These are phyloP conservation scores for Camellia oleifera DNA, from an alignment of 179 eudicot genomes.

Conservation along the genomic window DNA sequence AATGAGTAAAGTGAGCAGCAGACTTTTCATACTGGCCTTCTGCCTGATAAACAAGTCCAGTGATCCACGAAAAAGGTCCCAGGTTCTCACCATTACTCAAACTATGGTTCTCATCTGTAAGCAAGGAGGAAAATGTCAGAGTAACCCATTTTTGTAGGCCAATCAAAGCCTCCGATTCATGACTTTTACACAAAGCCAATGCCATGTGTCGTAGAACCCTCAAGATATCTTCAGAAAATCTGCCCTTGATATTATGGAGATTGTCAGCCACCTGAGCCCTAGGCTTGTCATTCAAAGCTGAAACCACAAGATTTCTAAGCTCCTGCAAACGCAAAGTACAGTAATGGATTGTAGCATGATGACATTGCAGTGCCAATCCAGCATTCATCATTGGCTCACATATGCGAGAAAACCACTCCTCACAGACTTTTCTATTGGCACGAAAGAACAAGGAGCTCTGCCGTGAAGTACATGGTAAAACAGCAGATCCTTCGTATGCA, in stretches of 20 bases:
- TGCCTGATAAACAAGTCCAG: slow-evolving; percentile 89
- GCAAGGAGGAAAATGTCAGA: slow-evolving; percentile 62
- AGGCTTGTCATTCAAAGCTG: slow-evolving; percentile 61
- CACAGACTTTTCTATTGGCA: slow-evolving; percentile 97
- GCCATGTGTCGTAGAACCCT: slow-evolving; percentile 72
- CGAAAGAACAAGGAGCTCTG: slow-evolving; percentile 92
- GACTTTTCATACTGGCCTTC: slow-evolving; percentile 89
- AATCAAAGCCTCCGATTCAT: slow-evolving; percentile 76
- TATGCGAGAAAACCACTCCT: slow-evolving; percentile 99
- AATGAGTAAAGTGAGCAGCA: slow-evolving; percentile 82
- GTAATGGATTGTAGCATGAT: slow-evolving; percentile 84
- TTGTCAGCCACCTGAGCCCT: slow-evolving; percentile 58
- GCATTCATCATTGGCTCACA: slow-evolving; percentile 99
- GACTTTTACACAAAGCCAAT: slow-evolving; percentile 75
- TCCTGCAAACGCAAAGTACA: slow-evolving; percentile 80
- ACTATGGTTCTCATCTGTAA: slow-evolving; percentile 53
- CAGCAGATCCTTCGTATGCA: slow-evolving; percentile 93
- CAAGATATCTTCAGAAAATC: slow-evolving; percentile 66
- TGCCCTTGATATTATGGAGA: slow-evolving; percentile 47
- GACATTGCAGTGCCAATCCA: slow-evolving; percentile 87
- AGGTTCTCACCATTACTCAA: slow-evolving; percentile 28
- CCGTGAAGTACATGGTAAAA: slow-evolving; percentile 65
- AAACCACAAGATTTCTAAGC: slow-evolving; percentile 49
- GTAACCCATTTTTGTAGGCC: slow-evolving; percentile 85
- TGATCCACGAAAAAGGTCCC: slow-evolving; percentile 80